Base-by-base conservation (phyloP, 2,329 filamentous ascomycete species). In the Hypoxylon sp. region DNA sequence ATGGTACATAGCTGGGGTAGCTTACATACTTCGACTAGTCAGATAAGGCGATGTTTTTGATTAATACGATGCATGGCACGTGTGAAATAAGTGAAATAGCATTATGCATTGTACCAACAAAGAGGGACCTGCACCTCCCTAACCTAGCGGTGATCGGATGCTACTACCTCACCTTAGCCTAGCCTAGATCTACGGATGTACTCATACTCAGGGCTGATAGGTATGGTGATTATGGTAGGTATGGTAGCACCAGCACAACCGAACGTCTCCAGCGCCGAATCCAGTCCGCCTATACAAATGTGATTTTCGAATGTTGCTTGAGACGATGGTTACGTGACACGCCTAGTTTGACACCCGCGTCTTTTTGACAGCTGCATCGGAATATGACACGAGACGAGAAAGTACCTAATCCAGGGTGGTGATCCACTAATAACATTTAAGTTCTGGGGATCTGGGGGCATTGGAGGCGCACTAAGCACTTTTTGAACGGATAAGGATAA, bases 1-100 rank as follows among this genome's bases (percentile, higher is more conserved):
- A 34, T 29, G 29, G 56, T 46, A 52, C 43, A 51, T 32, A 47
- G 34, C 14, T 11, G 37, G 9, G 8, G 16, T 41, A 21, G 37
- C 37, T 41, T 27, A 27, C 25, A 3, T 41, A 8, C 52, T 14
- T 54, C 27, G 37, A 43, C 34, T 51, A 37, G 64, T 59, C 48
- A 56, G 65, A 68, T 68, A 68, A 68, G 62, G 47, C 66, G 59
- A 65, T 53, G 51, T 55, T 63, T n/a, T 62, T 45, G 57, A 61
- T 57, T 39, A 61, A 65, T 65, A 63, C 61, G 61, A 63, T 48
- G 39, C 56, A 56, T 60, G 62, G 65, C 58, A 68, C 61, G 58
- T 68, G 65, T 53, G 65, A 55, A 53, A 60, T 61, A 59, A 65
- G 65, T 53, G 65, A 55, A 53, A 60, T 61, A 59, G 45, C 46